Evolutionary conservation across 345 rosid species (phyloP).

Genomic region (Linum usitatissimum): DNA sequence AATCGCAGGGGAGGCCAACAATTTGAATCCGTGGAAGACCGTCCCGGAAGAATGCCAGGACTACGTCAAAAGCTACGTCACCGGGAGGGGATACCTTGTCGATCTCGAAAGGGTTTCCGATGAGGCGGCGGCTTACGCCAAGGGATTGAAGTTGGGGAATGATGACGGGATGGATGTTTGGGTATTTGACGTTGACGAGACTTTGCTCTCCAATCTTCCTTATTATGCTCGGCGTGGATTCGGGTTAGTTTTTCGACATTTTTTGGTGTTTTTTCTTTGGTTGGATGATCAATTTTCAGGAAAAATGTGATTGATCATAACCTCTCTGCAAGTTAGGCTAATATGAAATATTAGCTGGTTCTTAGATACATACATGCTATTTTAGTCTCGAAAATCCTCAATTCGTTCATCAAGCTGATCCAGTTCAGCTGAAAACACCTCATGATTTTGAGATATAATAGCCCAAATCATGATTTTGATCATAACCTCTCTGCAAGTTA

Average conservation of each 20-base stretch:
- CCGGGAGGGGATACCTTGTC: constrained; percentile 45
- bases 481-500: too few species aligned
- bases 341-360: too few species aligned
- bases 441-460: too few species aligned
- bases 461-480: too few species aligned
- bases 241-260: constrained; percentile 35
- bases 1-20: constrained; percentile 69
- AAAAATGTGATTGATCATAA: not conserved
- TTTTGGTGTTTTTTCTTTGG: too few species aligned
- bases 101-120: constrained; percentile 56
- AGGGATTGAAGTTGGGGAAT: constrained; percentile 32
- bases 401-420: too few species aligned
- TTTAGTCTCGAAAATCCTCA: too few species aligned
- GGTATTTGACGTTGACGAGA: constrained; percentile 88
- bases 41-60: constrained; percentile 59
- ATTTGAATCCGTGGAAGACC: constrained; percentile 71
- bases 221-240: constrained; percentile 64
- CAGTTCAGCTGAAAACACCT: too few species aligned
- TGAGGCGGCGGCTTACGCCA: constrained; percentile 55
- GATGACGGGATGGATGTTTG: constrained; percentile 83
- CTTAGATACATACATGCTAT: too few species aligned
- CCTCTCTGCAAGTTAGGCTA: not conserved
- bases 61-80: constrained; percentile 55
- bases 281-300: not conserved
- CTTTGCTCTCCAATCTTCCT: constrained; percentile 84